Percentiles rank a stretch among this genome's conserved stretches.
Evolutionary conservation across 495 filamentous ascomycete genomes (phyloP).

Genomic region (Penicillium arizonense): DNA sequence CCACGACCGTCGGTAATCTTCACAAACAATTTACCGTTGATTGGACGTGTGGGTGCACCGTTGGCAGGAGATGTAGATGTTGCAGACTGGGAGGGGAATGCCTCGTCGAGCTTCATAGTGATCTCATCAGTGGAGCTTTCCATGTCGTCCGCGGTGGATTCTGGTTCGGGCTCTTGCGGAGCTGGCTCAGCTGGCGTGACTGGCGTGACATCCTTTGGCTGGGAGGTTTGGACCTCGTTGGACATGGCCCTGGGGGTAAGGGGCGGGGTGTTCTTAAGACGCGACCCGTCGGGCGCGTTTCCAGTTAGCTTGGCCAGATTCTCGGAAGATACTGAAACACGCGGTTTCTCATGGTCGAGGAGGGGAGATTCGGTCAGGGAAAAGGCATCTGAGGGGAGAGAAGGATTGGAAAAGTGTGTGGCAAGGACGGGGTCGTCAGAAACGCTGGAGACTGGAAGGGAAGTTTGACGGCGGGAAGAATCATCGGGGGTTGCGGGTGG

Average conservation of each 20-base stretch:
- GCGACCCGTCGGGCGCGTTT: conserved; percentile 57
- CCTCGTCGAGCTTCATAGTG: conserved; percentile 44
- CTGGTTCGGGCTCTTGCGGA: conserved; percentile 15
- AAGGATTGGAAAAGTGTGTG: conserved; percentile 74
- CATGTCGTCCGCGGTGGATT: too few relatives aligned
- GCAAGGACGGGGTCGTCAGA: conserved; percentile 68
- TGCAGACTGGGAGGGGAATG: conserved; percentile 29
- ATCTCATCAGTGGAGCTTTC: conserved; percentile 38
- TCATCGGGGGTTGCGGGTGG: conserved; percentile 31
- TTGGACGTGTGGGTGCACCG: conserved; percentile 64
- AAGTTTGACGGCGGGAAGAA: conserved; percentile 51
- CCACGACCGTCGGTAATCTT: conserved; percentile 82
- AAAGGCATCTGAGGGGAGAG: conserved; percentile 55
- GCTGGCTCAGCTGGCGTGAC: conserved; percentile 14
- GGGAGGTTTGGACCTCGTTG: conserved; percentile 48
- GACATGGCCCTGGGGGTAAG: conserved; percentile 86
- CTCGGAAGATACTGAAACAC: conserved; percentile 57
- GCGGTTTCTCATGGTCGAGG: conserved; percentile 50
- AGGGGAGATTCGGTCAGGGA: conserved; percentile 53
- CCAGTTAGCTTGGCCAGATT: conserved; percentile 87
- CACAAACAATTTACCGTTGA: conserved; percentile 87
- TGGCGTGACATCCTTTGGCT: conserved; percentile 34
- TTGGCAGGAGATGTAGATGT: conserved; percentile 33
- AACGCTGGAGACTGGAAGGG: conserved; percentile 62
- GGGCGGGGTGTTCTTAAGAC: conserved; percentile 82